Percentiles rank a stretch among this genome's conserved stretches.
phyloP scores from a whole-genome alignment of 1,284 basidiomycete genomes.

The Ceratorhiza oryzae-sativae region DNA sequence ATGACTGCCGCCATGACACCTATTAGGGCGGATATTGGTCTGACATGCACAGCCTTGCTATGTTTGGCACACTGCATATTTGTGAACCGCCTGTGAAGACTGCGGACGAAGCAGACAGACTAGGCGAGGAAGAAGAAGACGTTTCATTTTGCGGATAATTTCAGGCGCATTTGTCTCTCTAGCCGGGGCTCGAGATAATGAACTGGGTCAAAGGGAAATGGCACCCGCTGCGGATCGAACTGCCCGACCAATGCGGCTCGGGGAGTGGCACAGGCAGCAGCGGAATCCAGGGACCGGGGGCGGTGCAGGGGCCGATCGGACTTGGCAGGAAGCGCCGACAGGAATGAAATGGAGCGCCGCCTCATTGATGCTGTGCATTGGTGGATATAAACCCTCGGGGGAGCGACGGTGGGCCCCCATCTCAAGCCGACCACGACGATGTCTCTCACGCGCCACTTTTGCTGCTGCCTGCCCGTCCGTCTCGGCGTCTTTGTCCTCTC shows the following conservation, averaged over 20 bases:
- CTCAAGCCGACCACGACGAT: not conserved
- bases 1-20: not conserved
- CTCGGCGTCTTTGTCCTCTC: constrained; percentile 65
- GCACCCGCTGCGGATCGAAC: not conserved
- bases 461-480: constrained; percentile 69
- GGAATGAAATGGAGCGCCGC: constrained; percentile 11
- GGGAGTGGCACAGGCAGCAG: not conserved
- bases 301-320: not conserved
- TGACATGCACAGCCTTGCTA: not conserved
- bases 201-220: too few relatives aligned
- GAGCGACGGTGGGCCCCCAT: not conserved
- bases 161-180: not conserved
- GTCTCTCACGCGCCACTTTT: constrained; percentile 52
- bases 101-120: not conserved
- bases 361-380: constrained; percentile 7
- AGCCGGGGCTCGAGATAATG: too few relatives aligned
- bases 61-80: not conserved
- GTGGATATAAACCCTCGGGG: not conserved
- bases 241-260: too few relatives aligned
- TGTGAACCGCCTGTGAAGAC: not conserved
- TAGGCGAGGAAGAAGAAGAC: not conserved
- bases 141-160: not conserved
- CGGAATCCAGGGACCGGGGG: not conserved
- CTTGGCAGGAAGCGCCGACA: constrained; percentile 12
- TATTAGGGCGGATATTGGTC: not conserved